Conservation (phyloP, 805 yeast genomes). For the Ogataea pignaliae region DNA sequence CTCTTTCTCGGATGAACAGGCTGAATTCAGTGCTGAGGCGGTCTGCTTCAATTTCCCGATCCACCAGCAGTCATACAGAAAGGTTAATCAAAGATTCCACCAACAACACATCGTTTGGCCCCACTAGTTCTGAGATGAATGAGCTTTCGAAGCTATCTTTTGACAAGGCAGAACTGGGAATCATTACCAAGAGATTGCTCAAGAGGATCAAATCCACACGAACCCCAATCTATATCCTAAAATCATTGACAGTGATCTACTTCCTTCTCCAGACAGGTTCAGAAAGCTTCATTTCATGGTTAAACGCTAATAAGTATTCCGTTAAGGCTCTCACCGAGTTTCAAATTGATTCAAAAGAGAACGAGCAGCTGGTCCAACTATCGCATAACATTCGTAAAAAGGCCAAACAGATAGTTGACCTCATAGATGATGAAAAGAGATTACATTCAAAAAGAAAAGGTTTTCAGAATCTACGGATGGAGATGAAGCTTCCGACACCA, state of each 20-base stretch:
- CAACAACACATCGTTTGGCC: slow-evolving; percentile 43
- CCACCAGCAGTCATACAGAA: slow-evolving; percentile 15
- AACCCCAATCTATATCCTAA: slow-evolving; percentile 39
- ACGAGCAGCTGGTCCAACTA: slow-evolving; percentile 16
- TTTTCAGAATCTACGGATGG: slow-evolving; percentile 36
- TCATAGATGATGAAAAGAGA: slow-evolving; percentile 29
- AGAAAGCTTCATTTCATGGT: slow-evolving; percentile 44
- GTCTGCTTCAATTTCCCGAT: no score
- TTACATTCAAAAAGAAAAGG: slow-evolving; percentile 37
- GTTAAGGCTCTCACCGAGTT: slow-evolving; percentile 27
- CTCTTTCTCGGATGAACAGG: slow-evolving; percentile 14
- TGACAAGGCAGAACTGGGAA: slow-evolving; percentile 33
- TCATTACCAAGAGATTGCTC: slow-evolving; percentile 36
- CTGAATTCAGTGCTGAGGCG: slow-evolving; percentile 20
- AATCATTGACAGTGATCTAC: slow-evolving; percentile 48
- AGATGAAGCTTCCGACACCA: slow-evolving; percentile 33
- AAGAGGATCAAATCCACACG: slow-evolving; percentile 35
- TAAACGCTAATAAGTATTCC: slow-evolving; percentile 34
- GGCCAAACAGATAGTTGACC: slow-evolving; percentile 30
- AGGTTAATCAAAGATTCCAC: slow-evolving; percentile 40
- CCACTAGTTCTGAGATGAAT: slow-evolving; percentile 50
- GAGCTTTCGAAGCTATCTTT: slow-evolving; percentile 46
- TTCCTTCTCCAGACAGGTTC: slow-evolving; percentile 54
- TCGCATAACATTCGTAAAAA: slow-evolving; percentile 35
- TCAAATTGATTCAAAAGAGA: slow-evolving; percentile 20